Conservation (phyloP, 345 rosid genomes). For the Ailanthus altissimus region DNA sequence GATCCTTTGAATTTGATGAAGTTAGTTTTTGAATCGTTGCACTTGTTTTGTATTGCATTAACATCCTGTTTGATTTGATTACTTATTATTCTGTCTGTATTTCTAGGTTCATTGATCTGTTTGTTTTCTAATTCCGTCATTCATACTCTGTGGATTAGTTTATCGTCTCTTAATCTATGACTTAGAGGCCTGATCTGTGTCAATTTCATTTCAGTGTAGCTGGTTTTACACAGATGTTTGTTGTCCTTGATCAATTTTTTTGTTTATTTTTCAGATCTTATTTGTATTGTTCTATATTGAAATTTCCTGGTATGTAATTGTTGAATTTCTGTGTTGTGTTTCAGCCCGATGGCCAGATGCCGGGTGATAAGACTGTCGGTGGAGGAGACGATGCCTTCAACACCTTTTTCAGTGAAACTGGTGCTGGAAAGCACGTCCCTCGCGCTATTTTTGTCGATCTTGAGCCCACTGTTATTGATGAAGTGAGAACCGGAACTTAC, state of each 20-base stretch:
- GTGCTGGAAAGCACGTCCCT: conserved; percentile 58
- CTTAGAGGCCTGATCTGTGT: not conserved
- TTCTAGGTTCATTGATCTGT: not conserved
- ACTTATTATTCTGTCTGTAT: not conserved
- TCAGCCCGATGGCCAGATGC: conserved; percentile 63
- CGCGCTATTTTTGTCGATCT: conserved; percentile 58
- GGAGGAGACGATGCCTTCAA: conserved; percentile 65
- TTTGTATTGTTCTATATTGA: not conserved
- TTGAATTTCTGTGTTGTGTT: not conserved
- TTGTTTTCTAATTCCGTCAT: not conserved
- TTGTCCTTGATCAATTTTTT: not conserved
- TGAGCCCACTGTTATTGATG: conserved; percentile 65
- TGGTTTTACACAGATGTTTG: not conserved
- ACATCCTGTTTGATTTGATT: not conserved
- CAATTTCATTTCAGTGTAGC: not conserved
- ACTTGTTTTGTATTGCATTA: not conserved
- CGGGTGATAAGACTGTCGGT: conserved; percentile 40
- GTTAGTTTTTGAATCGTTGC: not conserved
- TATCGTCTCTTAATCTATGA: not conserved
- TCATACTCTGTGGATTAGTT: not conserved
- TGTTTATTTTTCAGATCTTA: not conserved
- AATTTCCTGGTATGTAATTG: not conserved
- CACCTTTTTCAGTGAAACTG: conserved; percentile 62
- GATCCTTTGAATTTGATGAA: not conserved
- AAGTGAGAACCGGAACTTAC: conserved; percentile 52